These are phyloP conservation scores for Dendryphion nanum DNA, from an alignment of 2,329 filamentous ascomycete species.

Conservation along the genomic window DNA sequence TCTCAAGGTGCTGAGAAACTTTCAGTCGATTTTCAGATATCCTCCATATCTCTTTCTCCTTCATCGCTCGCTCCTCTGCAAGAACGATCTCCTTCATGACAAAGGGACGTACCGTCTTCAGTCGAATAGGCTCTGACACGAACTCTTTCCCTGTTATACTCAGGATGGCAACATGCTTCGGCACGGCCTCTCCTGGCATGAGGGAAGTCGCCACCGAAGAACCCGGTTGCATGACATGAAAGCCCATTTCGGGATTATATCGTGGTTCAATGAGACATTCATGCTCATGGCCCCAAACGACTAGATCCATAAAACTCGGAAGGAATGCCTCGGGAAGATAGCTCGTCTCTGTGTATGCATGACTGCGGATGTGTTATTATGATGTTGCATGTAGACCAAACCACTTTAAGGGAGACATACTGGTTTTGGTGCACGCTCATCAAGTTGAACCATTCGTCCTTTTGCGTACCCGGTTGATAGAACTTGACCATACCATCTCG, in stretches of 20 bases:
- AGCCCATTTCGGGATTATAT: constrained; percentile 81
- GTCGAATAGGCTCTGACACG: constrained; percentile 71
- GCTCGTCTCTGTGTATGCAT: constrained; percentile 86
- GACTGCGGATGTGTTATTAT: constrained; percentile 42
- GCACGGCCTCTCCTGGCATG: constrained; percentile 81
- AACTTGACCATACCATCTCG: constrained; percentile 92
- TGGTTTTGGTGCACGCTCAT: constrained; percentile 97
- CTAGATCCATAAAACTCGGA: constrained; percentile 84
- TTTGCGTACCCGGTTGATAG: constrained; percentile 77
- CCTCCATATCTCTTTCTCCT: constrained; percentile 71
- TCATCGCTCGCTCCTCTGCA: constrained; percentile 71
- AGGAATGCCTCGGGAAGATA: constrained; percentile 93
- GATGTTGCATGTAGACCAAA: constrained; percentile 2
- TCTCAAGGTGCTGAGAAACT: constrained; percentile 73
- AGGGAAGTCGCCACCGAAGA: constrained; percentile 95
- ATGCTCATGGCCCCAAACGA: constrained; percentile 97
- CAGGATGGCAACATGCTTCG: constrained; percentile 87
- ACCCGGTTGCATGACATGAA: constrained; percentile 95
- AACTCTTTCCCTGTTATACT: constrained; percentile 83
- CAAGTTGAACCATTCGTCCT: constrained; percentile 91
- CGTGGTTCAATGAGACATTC: constrained; percentile 87
- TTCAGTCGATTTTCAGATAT: constrained; percentile 80
- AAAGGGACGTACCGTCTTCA: constrained; percentile 90
- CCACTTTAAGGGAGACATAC: constrained; percentile 16
- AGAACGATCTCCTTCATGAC: constrained; percentile 80